Evolutionary conservation across 306 rosid genomes (phyloP).

Genomic region (Albizia julibrissin): DNA sequence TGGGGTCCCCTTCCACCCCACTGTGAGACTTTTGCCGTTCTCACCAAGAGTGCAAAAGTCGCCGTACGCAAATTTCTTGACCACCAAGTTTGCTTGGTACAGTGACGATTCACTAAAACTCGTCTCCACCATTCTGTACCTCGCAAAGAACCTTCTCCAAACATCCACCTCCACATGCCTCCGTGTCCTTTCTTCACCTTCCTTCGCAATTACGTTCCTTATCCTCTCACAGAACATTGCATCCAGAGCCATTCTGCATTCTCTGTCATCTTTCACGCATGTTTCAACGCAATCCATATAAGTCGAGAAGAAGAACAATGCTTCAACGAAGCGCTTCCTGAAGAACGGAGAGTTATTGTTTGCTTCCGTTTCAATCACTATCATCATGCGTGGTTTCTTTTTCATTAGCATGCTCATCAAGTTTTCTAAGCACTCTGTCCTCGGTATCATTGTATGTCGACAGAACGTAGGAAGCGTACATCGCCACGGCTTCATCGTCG

Average conservation of each 20-base stretch:
- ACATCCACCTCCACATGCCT: slow-evolving; percentile 60
- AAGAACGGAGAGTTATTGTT: slow-evolving; percentile 55
- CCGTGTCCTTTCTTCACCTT: slow-evolving; percentile 44
- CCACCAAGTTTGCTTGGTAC: slow-evolving; percentile 56
- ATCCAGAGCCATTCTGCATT: slow-evolving; percentile 38
- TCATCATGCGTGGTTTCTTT: slow-evolving; percentile 51
- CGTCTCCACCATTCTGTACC: slow-evolving; percentile 52
- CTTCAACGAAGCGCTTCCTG: slow-evolving; percentile 63
- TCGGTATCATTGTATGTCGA: slow-evolving; percentile 52
- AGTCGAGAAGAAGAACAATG: slow-evolving; percentile 53
- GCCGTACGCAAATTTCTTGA: slow-evolving; percentile 36
- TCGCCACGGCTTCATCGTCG: slow-evolving; percentile 48
- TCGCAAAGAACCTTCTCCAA: slow-evolving; percentile 70
- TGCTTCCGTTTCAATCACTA: slow-evolving; percentile 55
- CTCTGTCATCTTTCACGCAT: slow-evolving; percentile 34
- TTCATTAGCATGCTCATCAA: slow-evolving; percentile 58
- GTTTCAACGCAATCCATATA: slow-evolving; percentile 51
- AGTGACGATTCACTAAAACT: slow-evolving; percentile 50
- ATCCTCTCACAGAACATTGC: slow-evolving; percentile 37
- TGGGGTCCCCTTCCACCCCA: slow-evolving; percentile 74
- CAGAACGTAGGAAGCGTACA: slow-evolving; percentile 40
- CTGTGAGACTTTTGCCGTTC: slow-evolving; percentile 40
- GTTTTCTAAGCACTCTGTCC: slow-evolving; percentile 56
- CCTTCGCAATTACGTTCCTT: slow-evolving; percentile 47
- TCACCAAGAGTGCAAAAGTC: slow-evolving; percentile 42